Percentiles rank a stretch among this genome's conserved stretches.
These are phyloP conservation scores for Chlorella variabilis DNA, from an alignment of 163 green algal species.

Conservation along the genomic window DNA sequence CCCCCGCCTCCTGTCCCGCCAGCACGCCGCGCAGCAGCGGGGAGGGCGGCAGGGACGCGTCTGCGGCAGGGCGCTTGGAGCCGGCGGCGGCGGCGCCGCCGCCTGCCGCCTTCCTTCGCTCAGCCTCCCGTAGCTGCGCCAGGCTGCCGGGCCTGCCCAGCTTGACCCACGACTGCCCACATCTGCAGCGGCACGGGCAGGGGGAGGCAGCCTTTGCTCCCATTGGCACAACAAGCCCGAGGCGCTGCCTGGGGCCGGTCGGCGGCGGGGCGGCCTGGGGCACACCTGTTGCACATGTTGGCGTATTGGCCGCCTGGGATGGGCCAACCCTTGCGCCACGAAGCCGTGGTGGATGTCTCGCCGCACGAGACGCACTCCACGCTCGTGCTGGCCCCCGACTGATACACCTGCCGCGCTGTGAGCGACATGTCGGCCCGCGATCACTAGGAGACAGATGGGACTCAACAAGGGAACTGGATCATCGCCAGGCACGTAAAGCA, in stretches of 20 bases:
- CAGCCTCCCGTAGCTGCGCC: not conserved
- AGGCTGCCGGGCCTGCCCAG: not conserved
- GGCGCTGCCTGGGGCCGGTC: not conserved
- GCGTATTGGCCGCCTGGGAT: not conserved
- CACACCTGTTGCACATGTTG: constrained; percentile 50
- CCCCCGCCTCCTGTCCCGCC: not conserved
- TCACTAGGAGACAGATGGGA: too few species aligned
- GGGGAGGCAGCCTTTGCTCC: not conserved
- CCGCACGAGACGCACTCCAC: not conserved
- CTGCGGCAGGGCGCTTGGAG: not conserved
- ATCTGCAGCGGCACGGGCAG: constrained; percentile 1
- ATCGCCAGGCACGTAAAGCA: not conserved
- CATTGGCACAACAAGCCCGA: too few species aligned
- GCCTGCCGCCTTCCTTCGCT: not conserved
- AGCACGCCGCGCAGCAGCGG: too few species aligned
- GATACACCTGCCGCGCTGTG: not conserved
- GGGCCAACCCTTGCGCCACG: constrained; percentile 32
- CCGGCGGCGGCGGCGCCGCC: too few species aligned
- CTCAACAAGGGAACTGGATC: not conserved
- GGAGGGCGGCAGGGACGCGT: not conserved
- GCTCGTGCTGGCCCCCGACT: not conserved
- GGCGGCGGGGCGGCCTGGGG: too few species aligned
- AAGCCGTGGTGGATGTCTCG: not conserved
- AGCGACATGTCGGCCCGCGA: not conserved
- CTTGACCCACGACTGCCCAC: constrained; percentile 46